Percentiles rank a stretch among this genome's conserved stretches.
phyloP scores from a whole-genome alignment of 768 basidiomycete species.

The Hortiboletus campestris region DNA sequence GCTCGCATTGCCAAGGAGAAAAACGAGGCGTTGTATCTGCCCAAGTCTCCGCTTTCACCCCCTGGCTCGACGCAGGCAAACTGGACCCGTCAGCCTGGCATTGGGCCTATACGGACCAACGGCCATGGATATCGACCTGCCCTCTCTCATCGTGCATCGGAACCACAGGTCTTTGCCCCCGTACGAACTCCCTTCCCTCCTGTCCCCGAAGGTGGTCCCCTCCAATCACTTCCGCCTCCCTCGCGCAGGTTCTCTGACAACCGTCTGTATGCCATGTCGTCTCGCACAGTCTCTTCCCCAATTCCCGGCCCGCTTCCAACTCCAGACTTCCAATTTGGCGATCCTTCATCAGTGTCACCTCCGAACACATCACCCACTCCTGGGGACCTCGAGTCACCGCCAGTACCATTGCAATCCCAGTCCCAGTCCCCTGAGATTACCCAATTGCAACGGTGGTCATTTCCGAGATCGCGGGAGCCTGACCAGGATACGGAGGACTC shows the following conservation, averaged over 20 bases:
- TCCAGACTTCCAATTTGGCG: constrained; percentile 64
- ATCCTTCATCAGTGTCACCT: constrained; percentile 45
- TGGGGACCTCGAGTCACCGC: constrained; percentile 39
- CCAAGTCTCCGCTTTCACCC: constrained; percentile 34
- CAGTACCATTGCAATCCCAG: constrained; percentile 22
- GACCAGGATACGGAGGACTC: constrained; percentile 57
- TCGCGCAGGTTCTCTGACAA: constrained; percentile 42
- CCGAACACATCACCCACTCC: constrained; percentile 50
- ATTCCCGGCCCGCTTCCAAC: constrained; percentile 56
- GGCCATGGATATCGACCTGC: constrained; percentile 40
- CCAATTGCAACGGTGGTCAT: constrained; percentile 37
- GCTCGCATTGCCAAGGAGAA: constrained; percentile 34
- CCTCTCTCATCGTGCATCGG: constrained; percentile 31
- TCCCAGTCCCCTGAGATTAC: constrained; percentile 41
- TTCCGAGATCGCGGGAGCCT: constrained; percentile 40
- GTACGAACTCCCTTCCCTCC: constrained; percentile 39
- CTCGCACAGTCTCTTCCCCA: constrained; percentile 47
- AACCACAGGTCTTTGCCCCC: constrained; percentile 35
- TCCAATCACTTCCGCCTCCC: constrained; percentile 8
- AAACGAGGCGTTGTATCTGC: constrained; percentile 33
- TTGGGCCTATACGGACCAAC: constrained; percentile 45
- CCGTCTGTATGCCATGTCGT: constrained; percentile 45
- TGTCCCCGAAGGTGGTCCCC: constrained; percentile 23
- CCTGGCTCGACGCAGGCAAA: constrained; percentile 33
- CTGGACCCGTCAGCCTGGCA: constrained; percentile 35